Evolutionary conservation across 306 rosid species (phyloP).

Genomic region (Oemleria cerasiformis): DNA sequence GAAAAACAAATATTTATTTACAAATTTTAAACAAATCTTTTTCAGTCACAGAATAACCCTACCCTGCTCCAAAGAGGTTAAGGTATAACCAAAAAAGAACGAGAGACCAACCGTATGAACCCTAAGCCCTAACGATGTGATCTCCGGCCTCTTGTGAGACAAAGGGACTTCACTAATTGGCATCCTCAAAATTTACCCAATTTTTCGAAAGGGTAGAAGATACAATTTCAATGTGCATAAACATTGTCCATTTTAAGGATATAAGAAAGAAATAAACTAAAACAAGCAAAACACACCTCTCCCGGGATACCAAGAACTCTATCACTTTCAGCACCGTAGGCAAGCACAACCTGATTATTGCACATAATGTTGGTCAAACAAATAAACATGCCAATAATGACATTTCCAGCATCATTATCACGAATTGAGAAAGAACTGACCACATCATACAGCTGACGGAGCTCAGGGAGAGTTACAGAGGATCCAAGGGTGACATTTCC

Average conservation of each 20-base stretch:
- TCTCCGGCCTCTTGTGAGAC: not conserved
- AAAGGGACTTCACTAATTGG: not conserved
- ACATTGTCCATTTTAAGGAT: not conserved
- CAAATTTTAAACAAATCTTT: not conserved
- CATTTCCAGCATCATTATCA: slow-evolving; percentile 19
- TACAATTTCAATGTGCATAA: not conserved
- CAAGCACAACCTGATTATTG: slow-evolving; percentile 75
- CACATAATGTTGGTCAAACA: slow-evolving; percentile 23
- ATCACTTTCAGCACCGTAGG: slow-evolving; percentile 95
- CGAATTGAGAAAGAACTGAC: slow-evolving; percentile 40
- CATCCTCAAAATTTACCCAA: not conserved
- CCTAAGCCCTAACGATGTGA: not conserved
- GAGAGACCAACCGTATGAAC: not conserved
- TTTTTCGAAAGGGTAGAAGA: not conserved
- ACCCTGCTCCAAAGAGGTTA: too few species aligned
- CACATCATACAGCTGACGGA: slow-evolving; percentile 70
- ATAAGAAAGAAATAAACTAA: not conserved
- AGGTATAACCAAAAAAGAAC: too few species aligned
- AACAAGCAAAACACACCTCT: slow-evolving; percentile 57
- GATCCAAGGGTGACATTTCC: slow-evolving; percentile 80
- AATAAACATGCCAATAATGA: slow-evolving; percentile 8
- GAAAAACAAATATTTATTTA: too few species aligned
- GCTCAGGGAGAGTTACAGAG: slow-evolving; percentile 60
- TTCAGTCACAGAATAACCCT: not conserved
- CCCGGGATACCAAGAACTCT: slow-evolving; percentile 77